phyloP scores from a whole-genome alignment of 129 eudicot species.

The Oenanthe sinensis region DNA sequence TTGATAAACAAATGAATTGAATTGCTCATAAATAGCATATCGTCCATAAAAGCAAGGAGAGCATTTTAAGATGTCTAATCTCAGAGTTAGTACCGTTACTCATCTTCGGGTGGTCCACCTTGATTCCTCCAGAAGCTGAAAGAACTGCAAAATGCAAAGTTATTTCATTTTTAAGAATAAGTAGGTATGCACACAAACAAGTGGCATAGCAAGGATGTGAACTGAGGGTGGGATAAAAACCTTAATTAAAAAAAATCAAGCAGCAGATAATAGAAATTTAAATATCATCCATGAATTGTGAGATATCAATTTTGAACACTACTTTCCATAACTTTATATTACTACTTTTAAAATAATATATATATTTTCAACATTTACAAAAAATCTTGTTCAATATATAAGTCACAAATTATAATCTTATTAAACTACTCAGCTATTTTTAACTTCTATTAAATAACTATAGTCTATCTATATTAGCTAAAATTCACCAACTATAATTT shows the following conservation, averaged over 20 bases:
- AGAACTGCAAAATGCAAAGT: constrained; percentile 44
- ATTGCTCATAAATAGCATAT: background rate
- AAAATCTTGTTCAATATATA: background rate
- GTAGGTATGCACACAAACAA: background rate
- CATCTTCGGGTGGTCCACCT: constrained; percentile 82
- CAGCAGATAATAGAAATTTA: background rate
- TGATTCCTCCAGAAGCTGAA: constrained; percentile 98
- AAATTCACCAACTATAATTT: background rate
- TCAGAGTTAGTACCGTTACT: constrained; percentile 48
- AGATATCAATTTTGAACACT: background rate
- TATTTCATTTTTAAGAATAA: background rate
- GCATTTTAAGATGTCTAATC: background rate
- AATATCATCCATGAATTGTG: background rate
- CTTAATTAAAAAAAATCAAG: background rate
- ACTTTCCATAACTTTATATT: background rate
- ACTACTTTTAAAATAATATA: background rate
- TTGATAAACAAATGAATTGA: background rate
- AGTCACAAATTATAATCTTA: background rate
- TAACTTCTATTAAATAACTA: background rate
- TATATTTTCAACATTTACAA: background rate
- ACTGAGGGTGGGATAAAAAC: background rate
- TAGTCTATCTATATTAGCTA: background rate
- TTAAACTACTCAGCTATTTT: background rate
- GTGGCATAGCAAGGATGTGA: background rate
- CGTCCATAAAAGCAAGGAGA: background rate